phyloP scores from a whole-genome alignment of 306 rosid species.

The Lotus japonicus region DNA sequence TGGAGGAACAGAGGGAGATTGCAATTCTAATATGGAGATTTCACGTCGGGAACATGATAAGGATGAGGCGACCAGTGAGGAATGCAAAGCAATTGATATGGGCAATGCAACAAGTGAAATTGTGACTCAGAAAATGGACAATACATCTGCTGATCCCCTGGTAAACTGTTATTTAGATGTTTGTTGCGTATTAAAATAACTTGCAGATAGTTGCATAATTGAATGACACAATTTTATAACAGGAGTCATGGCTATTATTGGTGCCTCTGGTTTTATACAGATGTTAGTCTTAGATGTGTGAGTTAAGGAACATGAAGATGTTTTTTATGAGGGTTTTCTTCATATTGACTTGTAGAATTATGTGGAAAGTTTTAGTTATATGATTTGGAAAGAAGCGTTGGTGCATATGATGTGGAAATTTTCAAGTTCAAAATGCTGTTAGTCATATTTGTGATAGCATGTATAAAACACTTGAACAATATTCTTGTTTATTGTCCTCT shows the following conservation, averaged over 20 bases:
- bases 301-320: not conserved
- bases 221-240: too few relatives aligned
- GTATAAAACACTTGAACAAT: not conserved
- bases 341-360: not conserved
- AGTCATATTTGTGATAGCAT: constrained; percentile 1
- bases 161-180: constrained; percentile 25
- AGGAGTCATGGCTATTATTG: not conserved
- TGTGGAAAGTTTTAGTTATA: not conserved
- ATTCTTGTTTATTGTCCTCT: not conserved
- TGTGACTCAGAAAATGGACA: constrained; percentile 28
- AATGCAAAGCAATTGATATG: constrained; percentile 20
- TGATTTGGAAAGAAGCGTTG: not conserved
- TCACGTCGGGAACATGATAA: constrained; percentile 21
- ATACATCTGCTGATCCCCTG: constrained; percentile 23
- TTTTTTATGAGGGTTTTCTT: not conserved
- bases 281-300: not conserved
- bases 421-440: not conserved
- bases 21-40: constrained; percentile 13
- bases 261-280: constrained; percentile 2
- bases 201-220: not conserved
- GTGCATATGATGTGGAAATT: not conserved
- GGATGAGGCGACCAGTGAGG: constrained; percentile 26
- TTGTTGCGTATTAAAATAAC: not conserved
- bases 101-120: constrained; percentile 29
- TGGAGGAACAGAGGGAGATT: constrained; percentile 23